Conservation (phyloP, 176 grass and related monocot species). For the Carex myosuroides region DNA sequence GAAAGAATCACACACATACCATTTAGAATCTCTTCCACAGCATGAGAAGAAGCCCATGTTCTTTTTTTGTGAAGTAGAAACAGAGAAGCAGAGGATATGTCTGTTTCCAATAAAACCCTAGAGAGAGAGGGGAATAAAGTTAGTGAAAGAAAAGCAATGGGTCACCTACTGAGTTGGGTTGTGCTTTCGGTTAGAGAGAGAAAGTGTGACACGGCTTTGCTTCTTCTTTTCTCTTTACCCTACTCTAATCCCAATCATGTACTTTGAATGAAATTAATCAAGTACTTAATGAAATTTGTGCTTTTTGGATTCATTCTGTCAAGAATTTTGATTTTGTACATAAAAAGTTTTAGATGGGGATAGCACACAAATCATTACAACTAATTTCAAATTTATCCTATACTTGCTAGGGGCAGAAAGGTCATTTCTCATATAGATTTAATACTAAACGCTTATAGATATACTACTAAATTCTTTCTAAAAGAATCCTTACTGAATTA, state of each 20-base stretch:
- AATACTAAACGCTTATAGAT: not conserved
- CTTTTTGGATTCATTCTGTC: conserved; percentile 5
- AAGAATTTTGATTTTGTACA: not conserved
- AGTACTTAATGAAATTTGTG: not conserved
- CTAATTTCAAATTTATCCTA: not conserved
- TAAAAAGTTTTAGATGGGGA: too few species aligned
- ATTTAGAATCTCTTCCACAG: conserved; percentile 13
- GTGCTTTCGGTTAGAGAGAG: conserved; percentile 17
- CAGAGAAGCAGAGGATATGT: conserved; percentile 23
- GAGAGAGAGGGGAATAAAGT: conserved; percentile 18
- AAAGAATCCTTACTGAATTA: not conserved
- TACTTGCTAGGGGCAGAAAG: not conserved
- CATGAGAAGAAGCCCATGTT: conserved; percentile 16
- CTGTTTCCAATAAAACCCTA: conserved; percentile 4
- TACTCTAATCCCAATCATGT: conserved; percentile 8
- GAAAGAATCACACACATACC: not conserved
- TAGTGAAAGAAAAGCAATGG: conserved; percentile 19
- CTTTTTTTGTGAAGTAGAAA: conserved; percentile 1
- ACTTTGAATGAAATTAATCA: not conserved
- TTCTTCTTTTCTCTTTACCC: not conserved
- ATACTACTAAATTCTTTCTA: not conserved
- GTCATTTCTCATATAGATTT: not conserved
- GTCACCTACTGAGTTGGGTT: not conserved
- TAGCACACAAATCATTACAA: not conserved
- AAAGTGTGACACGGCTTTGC: conserved; percentile 13